Conservation (phyloP, 1,284 basidiomycete species). For the Grifola frondosa region DNA sequence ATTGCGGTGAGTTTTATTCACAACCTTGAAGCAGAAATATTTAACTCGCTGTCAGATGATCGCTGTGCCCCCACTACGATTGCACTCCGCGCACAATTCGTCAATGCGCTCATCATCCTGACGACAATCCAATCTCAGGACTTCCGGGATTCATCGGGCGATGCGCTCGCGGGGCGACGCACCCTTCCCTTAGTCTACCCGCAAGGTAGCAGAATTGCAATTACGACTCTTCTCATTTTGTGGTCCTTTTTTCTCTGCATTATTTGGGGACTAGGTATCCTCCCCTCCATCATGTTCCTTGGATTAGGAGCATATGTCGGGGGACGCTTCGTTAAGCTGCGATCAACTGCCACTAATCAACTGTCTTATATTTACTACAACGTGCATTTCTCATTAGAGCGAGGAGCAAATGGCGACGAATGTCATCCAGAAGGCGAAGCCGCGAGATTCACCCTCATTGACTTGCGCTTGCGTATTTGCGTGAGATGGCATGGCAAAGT, state of each 20-base stretch:
- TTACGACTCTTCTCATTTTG: background rate
- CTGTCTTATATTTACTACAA: conserved; percentile 9
- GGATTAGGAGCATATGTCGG: conserved; percentile 2
- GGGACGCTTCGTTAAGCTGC: conserved; percentile 1
- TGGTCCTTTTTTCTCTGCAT: conserved; percentile 9
- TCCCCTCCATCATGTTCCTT: conserved; percentile 1
- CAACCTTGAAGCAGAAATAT: background rate
- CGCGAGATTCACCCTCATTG: too few relatives aligned
- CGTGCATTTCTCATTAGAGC: conserved; percentile 7
- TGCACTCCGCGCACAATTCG: conserved; percentile 20
- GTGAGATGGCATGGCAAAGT: too few relatives aligned
- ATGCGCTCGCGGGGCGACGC: conserved; percentile 33
- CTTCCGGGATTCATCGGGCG: conserved; percentile 40
- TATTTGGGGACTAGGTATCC: conserved; percentile 1
- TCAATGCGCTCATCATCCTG: conserved; percentile 32
- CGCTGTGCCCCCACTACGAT: conserved; percentile 14
- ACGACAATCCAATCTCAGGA: conserved; percentile 44
- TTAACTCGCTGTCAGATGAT: background rate
- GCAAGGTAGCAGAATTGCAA: conserved; percentile 3
- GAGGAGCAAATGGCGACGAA: conserved; percentile 8
- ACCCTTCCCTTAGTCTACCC: conserved; percentile 40
- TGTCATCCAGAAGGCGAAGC: conserved; percentile 9
- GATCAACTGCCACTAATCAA: background rate
- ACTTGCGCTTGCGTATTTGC: too few relatives aligned
- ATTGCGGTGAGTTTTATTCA: conserved; percentile 11